A percentile compares a stretch with the other conserved stretches of the same genome.
phyloP scores from a whole-genome alignment of 352 stramenopile species.

The Phytopythium montanum region DNA sequence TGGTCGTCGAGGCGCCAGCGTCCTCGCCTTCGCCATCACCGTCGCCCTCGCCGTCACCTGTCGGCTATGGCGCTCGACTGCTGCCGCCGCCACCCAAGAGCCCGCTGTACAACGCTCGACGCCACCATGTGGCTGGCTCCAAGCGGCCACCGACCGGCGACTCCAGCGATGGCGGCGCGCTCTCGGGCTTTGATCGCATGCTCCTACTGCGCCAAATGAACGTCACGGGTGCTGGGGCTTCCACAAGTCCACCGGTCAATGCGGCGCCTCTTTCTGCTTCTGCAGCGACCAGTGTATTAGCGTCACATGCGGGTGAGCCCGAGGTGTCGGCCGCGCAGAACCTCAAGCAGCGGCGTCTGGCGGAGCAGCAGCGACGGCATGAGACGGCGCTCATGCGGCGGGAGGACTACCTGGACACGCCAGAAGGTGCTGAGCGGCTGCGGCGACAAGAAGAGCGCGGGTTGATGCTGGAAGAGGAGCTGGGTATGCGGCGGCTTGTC shows the following conservation, averaged over 20 bases:
- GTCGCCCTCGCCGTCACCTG: neutral
- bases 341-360: conserved; percentile 47
- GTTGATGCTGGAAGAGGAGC: conserved; percentile 60
- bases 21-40: neutral
- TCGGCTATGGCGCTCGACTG: conserved; percentile 4
- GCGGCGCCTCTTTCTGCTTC: neutral
- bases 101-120: conserved; percentile 16
- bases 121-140: neutral
- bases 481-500: conserved; percentile 35
- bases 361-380: conserved; percentile 40
- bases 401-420: conserved; percentile 60
- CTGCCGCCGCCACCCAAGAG: conserved; percentile 47
- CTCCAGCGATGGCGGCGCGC: neutral
- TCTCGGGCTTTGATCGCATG: conserved; percentile 37
- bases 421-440: conserved; percentile 41
- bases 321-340: conserved; percentile 66
- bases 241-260: conserved; percentile 6
- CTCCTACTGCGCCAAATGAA: conserved; percentile 57
- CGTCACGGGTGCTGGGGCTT: conserved; percentile 16
- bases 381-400: conserved; percentile 46
- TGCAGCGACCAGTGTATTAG: neutral
- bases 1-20: conserved; percentile 28
- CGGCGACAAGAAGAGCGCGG: conserved; percentile 46
- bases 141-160: neutral
- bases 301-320: neutral